These are phyloP conservation scores for Phytophthora hibernalis DNA, from an alignment of 352 stramenopile species.

Conservation along the genomic window DNA sequence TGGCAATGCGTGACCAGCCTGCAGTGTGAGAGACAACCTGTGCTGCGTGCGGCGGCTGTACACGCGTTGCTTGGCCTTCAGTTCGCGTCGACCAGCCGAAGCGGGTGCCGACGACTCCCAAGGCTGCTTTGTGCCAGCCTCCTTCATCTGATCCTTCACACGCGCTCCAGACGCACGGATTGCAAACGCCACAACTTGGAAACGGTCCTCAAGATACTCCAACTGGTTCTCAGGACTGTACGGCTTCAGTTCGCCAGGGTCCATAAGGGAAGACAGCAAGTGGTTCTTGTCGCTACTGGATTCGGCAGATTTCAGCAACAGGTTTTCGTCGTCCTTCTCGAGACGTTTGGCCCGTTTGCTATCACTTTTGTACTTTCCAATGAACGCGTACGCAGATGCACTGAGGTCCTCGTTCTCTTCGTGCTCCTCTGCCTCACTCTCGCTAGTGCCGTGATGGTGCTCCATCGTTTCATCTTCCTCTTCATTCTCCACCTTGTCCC, in stretches of 20 bases:
- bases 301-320: slow-evolving; percentile 33
- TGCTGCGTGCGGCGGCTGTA: slow-evolving; percentile 74
- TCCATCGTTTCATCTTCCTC: slow-evolving; percentile 27
- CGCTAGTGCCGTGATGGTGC: slow-evolving; percentile 29
- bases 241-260: slow-evolving; percentile 72
- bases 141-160: slow-evolving; percentile 92
- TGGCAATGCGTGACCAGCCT: slow-evolving; percentile 66
- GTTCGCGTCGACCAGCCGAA: slow-evolving; percentile 71
- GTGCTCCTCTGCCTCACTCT: slow-evolving; percentile 44
- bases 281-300: slow-evolving; percentile 32
- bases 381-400: slow-evolving; percentile 72
- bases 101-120: slow-evolving; percentile 75
- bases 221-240: slow-evolving; percentile 88
- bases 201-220: slow-evolving; percentile 90
- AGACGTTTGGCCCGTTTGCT: slow-evolving; percentile 41
- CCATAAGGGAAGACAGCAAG: slow-evolving; percentile 51
- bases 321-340: slow-evolving; percentile 33
- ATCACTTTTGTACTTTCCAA: slow-evolving; percentile 65
- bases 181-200: slow-evolving; percentile 89
- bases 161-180: slow-evolving; percentile 84
- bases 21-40: slow-evolving; percentile 66
- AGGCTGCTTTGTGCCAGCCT: slow-evolving; percentile 83
- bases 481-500: slow-evolving; percentile 22
- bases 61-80: slow-evolving; percentile 89
- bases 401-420: slow-evolving; percentile 36